Evolutionary conservation across 1,284 basidiomycete genomes (phyloP), one percentile per base, ranked within the genome.

Genomic region (Sparassis latifolia): DNA sequence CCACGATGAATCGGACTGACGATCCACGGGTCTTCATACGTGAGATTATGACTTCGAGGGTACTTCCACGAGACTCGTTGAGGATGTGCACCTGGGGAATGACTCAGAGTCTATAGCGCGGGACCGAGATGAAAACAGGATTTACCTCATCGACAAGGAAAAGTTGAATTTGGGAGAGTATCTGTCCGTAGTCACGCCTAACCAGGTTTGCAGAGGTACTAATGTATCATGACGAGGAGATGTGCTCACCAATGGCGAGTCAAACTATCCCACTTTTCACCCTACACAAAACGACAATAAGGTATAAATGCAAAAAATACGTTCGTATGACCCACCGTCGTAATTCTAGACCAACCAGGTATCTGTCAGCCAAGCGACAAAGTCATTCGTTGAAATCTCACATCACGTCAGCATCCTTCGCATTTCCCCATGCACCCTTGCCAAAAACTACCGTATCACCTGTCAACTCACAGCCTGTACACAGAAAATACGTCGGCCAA

Each of bases 201-300:
- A 43, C 12, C 35, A 37, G 12, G 12, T 37, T 37, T 37, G 35
- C 6, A 37, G 35, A 12, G 35, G 35, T 37, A 37, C 7, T 7
- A 37, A 37, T 7, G 20, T 7, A 12, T 6, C 35, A 37, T 1
- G 12, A 37, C 35, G 35, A 37, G 35, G 35, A 7, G 35, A 12
- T 20, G 12, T 37, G 35, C 66, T 48, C 56, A 84, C 87, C 88
- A 89, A 61, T 85, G 85, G 32, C 93, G 77, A 2, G 93, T 96
- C 45, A 97, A 69, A 41, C 89, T 89, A 58, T 97, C 94, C 88
- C 91, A 94, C 68, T 97, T 97, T 68, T 97, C 96, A 0, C 91
- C 92, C 84, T 95, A 55, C 39, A 35, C 33, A 20, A 20, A 48
- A 4, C 40, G 42, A 33, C 30, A 42, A 29, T 40, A 31, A 39